These are phyloP conservation scores for Hypoxylon sp. DNA, from an alignment of 2,329 filamentous ascomycete species.

Conservation along the genomic window DNA sequence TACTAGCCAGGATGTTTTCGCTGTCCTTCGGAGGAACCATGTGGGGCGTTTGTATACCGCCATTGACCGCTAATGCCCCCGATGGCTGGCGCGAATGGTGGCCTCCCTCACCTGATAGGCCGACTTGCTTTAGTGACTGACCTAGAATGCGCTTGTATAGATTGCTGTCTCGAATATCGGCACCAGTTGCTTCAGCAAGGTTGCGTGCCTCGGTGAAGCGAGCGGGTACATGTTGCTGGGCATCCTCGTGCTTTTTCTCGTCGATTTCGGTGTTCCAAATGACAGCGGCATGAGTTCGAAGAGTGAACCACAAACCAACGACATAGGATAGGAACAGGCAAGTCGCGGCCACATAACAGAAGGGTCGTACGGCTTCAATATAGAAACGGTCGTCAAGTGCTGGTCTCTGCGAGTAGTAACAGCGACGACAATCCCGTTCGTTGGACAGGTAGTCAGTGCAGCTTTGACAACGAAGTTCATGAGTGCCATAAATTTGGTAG, in stretches of 20 bases:
- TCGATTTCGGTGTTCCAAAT: constrained; percentile 93
- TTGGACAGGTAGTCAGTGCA: constrained; percentile 63
- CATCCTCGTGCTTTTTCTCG: constrained; percentile 76
- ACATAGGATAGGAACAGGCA: constrained; percentile 93
- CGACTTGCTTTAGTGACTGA: constrained; percentile 87
- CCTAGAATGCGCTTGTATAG: constrained; percentile 94
- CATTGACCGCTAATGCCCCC: constrained; percentile 54
- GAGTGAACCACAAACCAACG: constrained; percentile 93
- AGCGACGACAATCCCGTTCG: constrained; percentile 85
- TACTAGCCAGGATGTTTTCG: constrained; percentile 56
- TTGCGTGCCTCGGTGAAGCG: constrained; percentile 54
- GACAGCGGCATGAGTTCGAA: constrained; percentile 93
- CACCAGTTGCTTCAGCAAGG: constrained; percentile 61
- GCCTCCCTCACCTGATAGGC: constrained; percentile 66
- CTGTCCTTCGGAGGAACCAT: constrained; percentile 78
- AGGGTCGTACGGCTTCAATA: constrained; percentile 88
- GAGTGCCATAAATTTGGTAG: constrained; percentile 98
- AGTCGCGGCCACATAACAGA: constrained; percentile 87
- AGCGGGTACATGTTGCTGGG: constrained; percentile 46
- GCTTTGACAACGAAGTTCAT: constrained; percentile 88
- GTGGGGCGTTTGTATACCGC: constrained; percentile 68
- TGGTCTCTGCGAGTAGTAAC: constrained; percentile 91
- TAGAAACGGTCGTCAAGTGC: constrained; percentile 90
- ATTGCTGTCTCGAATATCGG: constrained; percentile 86
- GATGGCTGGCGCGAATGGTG: constrained; percentile 49